Evolutionary conservation across 129 eudicot species (phyloP).

Genomic region (Oenanthe sinensis): DNA sequence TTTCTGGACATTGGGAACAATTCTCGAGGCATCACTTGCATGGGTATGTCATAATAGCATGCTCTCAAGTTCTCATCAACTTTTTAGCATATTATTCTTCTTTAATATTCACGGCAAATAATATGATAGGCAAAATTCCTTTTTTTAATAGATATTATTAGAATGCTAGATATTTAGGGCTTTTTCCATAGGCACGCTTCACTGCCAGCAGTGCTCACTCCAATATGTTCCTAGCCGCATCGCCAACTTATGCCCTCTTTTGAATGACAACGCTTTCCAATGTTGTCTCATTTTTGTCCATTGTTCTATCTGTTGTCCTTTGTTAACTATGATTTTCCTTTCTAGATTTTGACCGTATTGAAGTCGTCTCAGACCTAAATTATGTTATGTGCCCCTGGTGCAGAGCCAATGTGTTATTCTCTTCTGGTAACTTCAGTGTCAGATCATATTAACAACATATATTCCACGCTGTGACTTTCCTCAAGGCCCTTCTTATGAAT

Average conservation of each 20-base stretch:
- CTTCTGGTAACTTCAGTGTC: not conserved
- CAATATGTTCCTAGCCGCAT: not conserved
- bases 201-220: not conserved
- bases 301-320: not conserved
- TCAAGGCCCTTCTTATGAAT: not conserved
- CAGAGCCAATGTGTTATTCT: not conserved
- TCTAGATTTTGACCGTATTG: not conserved
- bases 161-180: not conserved
- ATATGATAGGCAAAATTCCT: not conserved
- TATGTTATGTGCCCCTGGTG: not conserved
- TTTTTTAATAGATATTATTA: not conserved
- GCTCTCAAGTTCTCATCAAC: not conserved
- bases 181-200: not conserved
- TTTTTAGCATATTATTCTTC: not conserved
- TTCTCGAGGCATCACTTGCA: conserved; percentile 67
- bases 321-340: not conserved
- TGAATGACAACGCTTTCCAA: not conserved
- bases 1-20: conserved; percentile 79
- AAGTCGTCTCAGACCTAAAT: not conserved
- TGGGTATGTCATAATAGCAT: conserved; percentile 38
- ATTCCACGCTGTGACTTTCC: not conserved
- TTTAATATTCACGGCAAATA: not conserved
- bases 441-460: not conserved
- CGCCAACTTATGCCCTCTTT: not conserved
- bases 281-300: not conserved